Conservation (phyloP, 257 asterid species). For the Penstemon newberryi region DNA sequence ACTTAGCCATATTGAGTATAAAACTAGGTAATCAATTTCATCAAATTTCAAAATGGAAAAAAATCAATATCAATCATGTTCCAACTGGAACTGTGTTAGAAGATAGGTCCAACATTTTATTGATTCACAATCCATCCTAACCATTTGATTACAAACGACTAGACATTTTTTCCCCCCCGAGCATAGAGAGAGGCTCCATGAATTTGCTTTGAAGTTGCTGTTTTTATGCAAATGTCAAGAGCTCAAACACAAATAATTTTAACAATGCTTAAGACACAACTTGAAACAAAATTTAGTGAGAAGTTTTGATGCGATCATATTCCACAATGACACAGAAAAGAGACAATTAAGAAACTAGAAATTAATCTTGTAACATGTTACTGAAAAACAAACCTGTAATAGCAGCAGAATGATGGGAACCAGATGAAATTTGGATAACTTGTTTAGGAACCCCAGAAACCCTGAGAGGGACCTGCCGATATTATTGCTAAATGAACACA, state of each 20-base stretch:
- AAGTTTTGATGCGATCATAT: constrained; percentile 8
- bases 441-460: constrained; percentile 61
- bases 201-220: no score
- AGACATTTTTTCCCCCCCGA: no score
- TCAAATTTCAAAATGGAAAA: background rate
- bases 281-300: background rate
- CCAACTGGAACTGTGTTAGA: constrained; percentile 3
- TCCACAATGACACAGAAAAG: constrained; percentile 6
- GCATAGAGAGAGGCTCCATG: no score
- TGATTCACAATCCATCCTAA: no score
- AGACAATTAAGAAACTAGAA: background rate
- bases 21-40: background rate
- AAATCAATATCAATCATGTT: background rate
- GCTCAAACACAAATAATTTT: background rate
- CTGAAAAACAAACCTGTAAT: constrained; percentile 62
- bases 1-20: background rate
- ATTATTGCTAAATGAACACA: constrained; percentile 27
- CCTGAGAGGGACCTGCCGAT: constrained; percentile 67
- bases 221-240: no score
- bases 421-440: constrained; percentile 71
- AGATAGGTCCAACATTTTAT: background rate
- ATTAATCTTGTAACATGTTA: background rate
- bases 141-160: no score
- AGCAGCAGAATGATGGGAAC: constrained; percentile 95
- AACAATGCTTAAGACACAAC: background rate